Conservation (phyloP, 2,329 filamentous ascomycete species). For the Cladosporium oxysporum region DNA sequence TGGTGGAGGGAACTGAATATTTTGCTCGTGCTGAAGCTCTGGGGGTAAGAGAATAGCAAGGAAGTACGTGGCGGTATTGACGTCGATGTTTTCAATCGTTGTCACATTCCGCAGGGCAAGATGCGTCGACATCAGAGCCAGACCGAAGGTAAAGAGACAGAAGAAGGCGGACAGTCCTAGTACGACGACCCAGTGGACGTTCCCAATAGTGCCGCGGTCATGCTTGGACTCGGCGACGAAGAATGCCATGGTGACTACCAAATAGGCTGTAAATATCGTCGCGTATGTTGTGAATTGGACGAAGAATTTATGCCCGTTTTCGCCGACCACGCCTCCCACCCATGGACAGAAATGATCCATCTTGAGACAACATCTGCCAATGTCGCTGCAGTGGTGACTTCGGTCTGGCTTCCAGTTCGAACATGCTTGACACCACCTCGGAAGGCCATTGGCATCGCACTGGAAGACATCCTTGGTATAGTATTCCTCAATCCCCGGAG, state of each 20-base stretch:
- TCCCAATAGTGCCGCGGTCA: slow-evolving; percentile 18
- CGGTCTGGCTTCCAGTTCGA: slow-evolving; percentile 86
- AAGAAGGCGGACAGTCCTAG: slow-evolving; percentile 72
- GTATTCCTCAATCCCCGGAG: slow-evolving; percentile 71
- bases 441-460: slow-evolving; percentile 80
- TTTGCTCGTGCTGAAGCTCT: slow-evolving; percentile 29
- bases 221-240: slow-evolving; percentile 55
- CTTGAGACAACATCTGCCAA: slow-evolving; percentile 48
- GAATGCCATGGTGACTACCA: slow-evolving; percentile 64
- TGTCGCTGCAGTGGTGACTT: slow-evolving; percentile 80
- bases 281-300: slow-evolving; percentile 81
- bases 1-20: slow-evolving; percentile 19
- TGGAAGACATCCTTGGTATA: slow-evolving; percentile 82
- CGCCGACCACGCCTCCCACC: slow-evolving; percentile 89
- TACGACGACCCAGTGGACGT: slow-evolving; percentile 66
- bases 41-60: slow-evolving; percentile 72
- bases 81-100: slow-evolving; percentile 76
- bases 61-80: slow-evolving; percentile 63
- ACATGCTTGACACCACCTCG: slow-evolving; percentile 82
- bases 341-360: slow-evolving; percentile 73
- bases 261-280: slow-evolving; percentile 64
- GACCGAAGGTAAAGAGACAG: slow-evolving; percentile 74
- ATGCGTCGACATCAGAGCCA: slow-evolving; percentile 72
- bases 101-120: slow-evolving; percentile 75
- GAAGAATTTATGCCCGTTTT: slow-evolving; percentile 89